Evolutionary conservation across 148 eudicot genomes (phyloP), one percentile per base, ranked within the genome.

Genomic region (Beta vulgaris): DNA sequence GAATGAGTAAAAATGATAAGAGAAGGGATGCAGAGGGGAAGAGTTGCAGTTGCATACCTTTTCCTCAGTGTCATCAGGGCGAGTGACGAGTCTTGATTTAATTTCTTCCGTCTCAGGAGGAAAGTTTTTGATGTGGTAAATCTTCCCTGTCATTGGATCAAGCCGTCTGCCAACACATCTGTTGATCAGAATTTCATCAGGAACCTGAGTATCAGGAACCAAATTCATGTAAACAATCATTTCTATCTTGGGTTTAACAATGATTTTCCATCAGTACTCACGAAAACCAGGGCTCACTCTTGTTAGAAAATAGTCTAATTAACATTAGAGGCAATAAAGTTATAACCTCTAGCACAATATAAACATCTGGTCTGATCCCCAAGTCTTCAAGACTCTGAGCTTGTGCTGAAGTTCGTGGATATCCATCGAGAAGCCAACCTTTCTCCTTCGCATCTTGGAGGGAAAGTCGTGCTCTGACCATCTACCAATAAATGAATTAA

Each of bases 371-470:
- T 69, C 89, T 85, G 58, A 92, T 85, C 60, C 93, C 93, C 79
- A 86, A 59, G 61, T 87, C 81, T 79, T 91, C 91, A 65, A 95
- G 89, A 81, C 90, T 85, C 72, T 90, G 83, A 78, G 98, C 97
- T 80, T 95, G 99, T 67, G 89, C 85, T 63, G 86, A 79, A 76
- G 84, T 95, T 57, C 99, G 85, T 37, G 99, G 99, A 77, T 84
- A 95, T 15, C 99, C 99, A 79, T 95, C 98, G n/a, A 95, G 85
- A 82, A 95, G 93, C 99, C 99, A 95, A 39, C 99, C 99, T 86
- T 87, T 88, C 74, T 88, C 86, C 82, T 89, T 88, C 18, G 86
- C 94, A 86, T 95, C 99, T 64, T 85, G 57, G 60, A 79, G 87
- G 65, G 97, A 90, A 74, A 95, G 78, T 75, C 98, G 80, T 42